Percentiles rank a stretch among this genome's conserved stretches.
Evolutionary conservation across 371 early-diverging fungal genomes (phyloP).

Genomic region (Zancudomyces culisetae): DNA sequence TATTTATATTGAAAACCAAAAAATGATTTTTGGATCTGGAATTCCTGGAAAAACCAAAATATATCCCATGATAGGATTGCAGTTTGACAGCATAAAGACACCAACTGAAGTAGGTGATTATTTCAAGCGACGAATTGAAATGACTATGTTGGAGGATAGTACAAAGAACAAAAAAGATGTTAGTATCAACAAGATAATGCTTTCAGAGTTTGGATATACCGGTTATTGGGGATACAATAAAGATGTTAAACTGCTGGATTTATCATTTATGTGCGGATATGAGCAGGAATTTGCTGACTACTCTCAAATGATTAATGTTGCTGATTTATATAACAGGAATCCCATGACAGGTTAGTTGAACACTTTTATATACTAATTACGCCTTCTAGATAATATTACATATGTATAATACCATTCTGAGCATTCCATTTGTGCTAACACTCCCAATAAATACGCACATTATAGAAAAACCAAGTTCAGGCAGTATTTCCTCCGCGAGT

Average conservation of each 20-base stretch:
- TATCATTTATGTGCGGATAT: not conserved
- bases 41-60: conserved; percentile 3
- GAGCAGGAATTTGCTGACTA: not conserved
- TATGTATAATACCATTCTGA: too few relatives aligned
- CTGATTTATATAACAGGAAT: not conserved
- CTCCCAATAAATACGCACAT: too few relatives aligned
- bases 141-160: not conserved
- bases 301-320: not conserved
- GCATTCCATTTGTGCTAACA: too few relatives aligned
- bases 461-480: too few relatives aligned
- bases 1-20: not conserved
- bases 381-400: too few relatives aligned
- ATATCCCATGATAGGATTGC: not conserved
- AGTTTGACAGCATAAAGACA: not conserved
- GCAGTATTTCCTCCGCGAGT: too few relatives aligned
- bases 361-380: too few relatives aligned
- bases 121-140: not conserved
- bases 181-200: not conserved
- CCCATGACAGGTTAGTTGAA: not conserved
- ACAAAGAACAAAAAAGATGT: not conserved
- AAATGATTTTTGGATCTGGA: conserved; percentile 1
- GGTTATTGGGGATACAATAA: not conserved
- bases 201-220: not conserved
- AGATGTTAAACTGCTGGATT: not conserved
- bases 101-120: not conserved